Conservation (phyloP, 179 eudicot species). For the Sideroxylon spinosum region DNA sequence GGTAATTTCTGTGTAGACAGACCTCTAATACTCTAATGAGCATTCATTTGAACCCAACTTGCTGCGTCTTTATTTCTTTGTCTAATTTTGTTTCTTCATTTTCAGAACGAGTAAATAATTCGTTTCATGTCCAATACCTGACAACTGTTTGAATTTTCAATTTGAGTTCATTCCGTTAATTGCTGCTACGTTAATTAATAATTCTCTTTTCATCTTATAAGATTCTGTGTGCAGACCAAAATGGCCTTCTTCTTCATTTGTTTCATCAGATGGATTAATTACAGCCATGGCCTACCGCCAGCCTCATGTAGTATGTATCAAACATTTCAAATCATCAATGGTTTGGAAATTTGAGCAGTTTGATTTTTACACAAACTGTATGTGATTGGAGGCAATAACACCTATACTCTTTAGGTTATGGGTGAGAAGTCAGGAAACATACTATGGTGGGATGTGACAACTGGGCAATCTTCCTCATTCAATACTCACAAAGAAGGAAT, state of each 20-base stretch:
- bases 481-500: constrained; percentile 94
- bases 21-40: not conserved
- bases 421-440: constrained; percentile 96
- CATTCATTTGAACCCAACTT: not conserved
- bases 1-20: not conserved
- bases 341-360: constrained; percentile 8
- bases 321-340: not conserved
- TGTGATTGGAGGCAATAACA: constrained; percentile 18
- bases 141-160: not conserved
- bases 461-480: constrained; percentile 94
- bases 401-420: constrained; percentile 63
- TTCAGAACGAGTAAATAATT: not conserved
- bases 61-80: not conserved
- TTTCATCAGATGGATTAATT: constrained; percentile 82
- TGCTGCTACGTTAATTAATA: not conserved
- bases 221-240: constrained; percentile 66
- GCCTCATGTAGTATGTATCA: constrained; percentile 86
- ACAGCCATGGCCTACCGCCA: constrained; percentile 98
- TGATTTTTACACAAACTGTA: constrained; percentile 8
- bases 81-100: not conserved
- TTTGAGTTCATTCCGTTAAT: not conserved
- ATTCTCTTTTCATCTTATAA: not conserved
- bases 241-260: constrained; percentile 97
- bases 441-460: constrained; percentile 98
- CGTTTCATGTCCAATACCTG: not conserved